A percentile compares a stretch with the other conserved stretches of the same genome.
Conservation (phyloP, 805 yeast species). For the Naumovozyma baii region DNA sequence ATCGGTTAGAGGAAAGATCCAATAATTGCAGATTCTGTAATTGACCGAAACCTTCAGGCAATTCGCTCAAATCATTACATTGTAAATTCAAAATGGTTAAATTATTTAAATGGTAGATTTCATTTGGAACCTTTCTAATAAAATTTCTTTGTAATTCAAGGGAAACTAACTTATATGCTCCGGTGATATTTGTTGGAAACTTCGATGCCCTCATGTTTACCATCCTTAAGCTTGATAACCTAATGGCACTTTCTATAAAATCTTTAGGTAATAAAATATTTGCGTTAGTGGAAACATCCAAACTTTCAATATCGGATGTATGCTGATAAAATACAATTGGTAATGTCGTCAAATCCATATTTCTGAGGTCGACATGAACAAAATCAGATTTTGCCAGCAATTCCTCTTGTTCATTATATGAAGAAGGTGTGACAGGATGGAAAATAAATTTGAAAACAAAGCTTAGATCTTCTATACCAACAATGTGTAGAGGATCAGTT, state of each 20-base stretch:
- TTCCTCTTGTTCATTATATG: constrained; percentile 60
- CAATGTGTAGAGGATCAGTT: constrained; percentile 62
- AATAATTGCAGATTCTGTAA: constrained; percentile 46
- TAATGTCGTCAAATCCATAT: constrained; percentile 69
- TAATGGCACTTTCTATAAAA: constrained; percentile 72
- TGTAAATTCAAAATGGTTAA: constrained; percentile 56
- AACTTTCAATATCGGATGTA: constrained; percentile 67
- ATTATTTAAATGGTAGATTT: constrained; percentile 44
- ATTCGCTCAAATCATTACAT: constrained; percentile 56
- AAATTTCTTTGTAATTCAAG: constrained; percentile 74
- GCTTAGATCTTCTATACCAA: constrained; percentile 78
- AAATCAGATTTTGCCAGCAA: constrained; percentile 47
- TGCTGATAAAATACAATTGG: constrained; percentile 76
- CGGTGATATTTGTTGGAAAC: constrained; percentile 66
- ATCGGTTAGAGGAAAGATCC: constrained; percentile 72
- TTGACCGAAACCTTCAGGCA: constrained; percentile 54
- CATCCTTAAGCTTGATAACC: constrained; percentile 56
- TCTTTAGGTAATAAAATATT: constrained; percentile 76
- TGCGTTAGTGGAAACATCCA: constrained; percentile 81
- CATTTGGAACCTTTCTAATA: constrained; percentile 50
- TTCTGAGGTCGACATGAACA: constrained; percentile 61
- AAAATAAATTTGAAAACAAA: constrained; percentile 74
- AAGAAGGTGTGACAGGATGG: constrained; percentile 51
- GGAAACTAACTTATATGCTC: constrained; percentile 55
- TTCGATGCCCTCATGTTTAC: constrained; percentile 62